Evolutionary conservation across 192 early-diverging fungal species (phyloP).

Genomic region (Lobulomyces angularis): DNA sequence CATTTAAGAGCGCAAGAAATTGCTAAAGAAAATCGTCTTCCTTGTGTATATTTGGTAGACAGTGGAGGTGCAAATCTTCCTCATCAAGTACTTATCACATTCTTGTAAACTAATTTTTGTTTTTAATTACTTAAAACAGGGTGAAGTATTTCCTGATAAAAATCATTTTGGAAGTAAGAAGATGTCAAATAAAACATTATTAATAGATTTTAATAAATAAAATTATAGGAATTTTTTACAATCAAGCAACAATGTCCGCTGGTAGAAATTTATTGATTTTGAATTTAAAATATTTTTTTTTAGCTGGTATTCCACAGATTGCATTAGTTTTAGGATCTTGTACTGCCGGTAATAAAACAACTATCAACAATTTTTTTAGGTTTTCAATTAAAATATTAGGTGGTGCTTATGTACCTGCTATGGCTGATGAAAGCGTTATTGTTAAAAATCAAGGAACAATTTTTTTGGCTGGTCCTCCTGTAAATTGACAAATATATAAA

Average conservation of each 20-base stretch:
- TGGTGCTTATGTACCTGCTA: conserved; percentile 94
- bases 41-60: conserved; percentile 92
- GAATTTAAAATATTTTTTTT: not conserved
- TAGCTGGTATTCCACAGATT: conserved; percentile 80
- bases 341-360: conserved; percentile 57
- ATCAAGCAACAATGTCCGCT: conserved; percentile 57
- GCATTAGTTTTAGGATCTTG: conserved; percentile 96
- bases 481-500: conserved; percentile 9
- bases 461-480: conserved; percentile 87
- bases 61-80: conserved; percentile 92
- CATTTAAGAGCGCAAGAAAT: conserved; percentile 96
- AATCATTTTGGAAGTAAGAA: conserved; percentile 35
- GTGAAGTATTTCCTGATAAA: conserved; percentile 91
- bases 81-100: conserved; percentile 19
- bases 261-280: conserved; percentile 8
- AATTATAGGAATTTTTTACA: conserved; percentile 93
- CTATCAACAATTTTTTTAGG: conserved; percentile 7
- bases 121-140: conserved; percentile 43
- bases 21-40: conserved; percentile 80
- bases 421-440: conserved; percentile 97
- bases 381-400: not conserved
- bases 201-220: conserved; percentile 7
- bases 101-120: not conserved
- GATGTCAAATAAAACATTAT: conserved; percentile 1
- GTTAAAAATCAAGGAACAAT: conserved; percentile 91